Percentiles rank a stretch among this genome's conserved stretches.
Conservation (phyloP, 2,329 filamentous ascomycete genomes). For the Aaosphaeria pasadenensis region DNA sequence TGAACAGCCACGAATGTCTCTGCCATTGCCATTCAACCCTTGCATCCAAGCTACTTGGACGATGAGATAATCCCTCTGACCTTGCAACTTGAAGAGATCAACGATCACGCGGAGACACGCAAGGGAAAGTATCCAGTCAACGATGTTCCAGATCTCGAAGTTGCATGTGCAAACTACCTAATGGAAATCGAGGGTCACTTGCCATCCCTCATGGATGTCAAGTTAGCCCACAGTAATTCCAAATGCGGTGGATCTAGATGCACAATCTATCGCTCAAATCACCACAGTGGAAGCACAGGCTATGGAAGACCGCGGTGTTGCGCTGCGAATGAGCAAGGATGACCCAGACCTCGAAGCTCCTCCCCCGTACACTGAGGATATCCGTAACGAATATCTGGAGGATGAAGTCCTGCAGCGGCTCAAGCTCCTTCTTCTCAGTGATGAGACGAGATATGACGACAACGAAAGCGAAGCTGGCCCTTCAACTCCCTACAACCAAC, state of each 20-base stretch:
- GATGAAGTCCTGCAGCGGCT: neutral
- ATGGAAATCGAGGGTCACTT: conserved; percentile 1
- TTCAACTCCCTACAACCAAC: conserved; percentile 1
- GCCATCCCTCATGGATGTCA: conserved; percentile 4
- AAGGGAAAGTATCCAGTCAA: conserved; percentile 4
- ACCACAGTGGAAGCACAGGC: conserved; percentile 1
- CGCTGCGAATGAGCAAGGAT: conserved; percentile 1
- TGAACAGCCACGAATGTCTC: too few relatives aligned
- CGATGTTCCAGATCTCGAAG: conserved; percentile 2
- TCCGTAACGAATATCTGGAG: neutral
- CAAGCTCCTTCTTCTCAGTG: neutral
- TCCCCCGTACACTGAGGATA: conserved; percentile 1
- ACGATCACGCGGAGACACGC: neutral
- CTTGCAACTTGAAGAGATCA: conserved; percentile 7
- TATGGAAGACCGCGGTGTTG: conserved; percentile 2
- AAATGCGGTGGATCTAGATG: conserved; percentile 6
- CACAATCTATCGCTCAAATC: conserved; percentile 1
- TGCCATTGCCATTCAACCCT: neutral
- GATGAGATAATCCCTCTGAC: conserved; percentile 7
- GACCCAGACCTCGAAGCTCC: conserved; percentile 5
- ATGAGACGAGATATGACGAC: neutral
- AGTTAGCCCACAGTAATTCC: conserved; percentile 7
- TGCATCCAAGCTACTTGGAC: conserved; percentile 1
- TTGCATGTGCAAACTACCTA: conserved; percentile 3
- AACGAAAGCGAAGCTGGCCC: neutral